A percentile compares a stretch with the other conserved stretches of the same genome.
Evolutionary conservation across 176 grass and related monocot species (phyloP).

Genomic region (Zizania latifolia): DNA sequence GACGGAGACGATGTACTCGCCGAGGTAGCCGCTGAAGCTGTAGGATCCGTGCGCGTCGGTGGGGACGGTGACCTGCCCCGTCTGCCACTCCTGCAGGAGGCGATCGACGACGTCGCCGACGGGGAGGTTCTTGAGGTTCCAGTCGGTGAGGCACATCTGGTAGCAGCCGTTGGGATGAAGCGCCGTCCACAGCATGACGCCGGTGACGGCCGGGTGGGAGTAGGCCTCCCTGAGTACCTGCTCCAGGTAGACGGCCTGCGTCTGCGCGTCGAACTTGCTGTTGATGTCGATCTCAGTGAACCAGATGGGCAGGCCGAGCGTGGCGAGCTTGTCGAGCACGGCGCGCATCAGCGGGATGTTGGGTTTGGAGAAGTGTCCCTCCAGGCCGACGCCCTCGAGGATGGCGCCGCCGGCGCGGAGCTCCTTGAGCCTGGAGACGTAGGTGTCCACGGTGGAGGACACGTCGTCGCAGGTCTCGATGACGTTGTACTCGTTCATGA

Average conservation of each 20-base stretch:
- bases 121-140: conserved; percentile 66
- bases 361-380: conserved; percentile 87
- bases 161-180: conserved; percentile 77
- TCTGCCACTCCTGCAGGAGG: conserved; percentile 73
- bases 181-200: conserved; percentile 88
- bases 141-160: conserved; percentile 95
- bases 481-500: conserved; percentile 99
- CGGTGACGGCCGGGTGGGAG: conserved; percentile 73
- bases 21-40: conserved; percentile 75
- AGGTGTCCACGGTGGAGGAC: conserved; percentile 74
- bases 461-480: conserved; percentile 89
- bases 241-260: conserved; percentile 77
- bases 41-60: conserved; percentile 79
- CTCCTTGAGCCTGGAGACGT: conserved; percentile 59
- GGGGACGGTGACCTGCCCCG: conserved; percentile 29
- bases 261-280: conserved; percentile 61
- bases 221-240: conserved; percentile 85
- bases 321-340: conserved; percentile 86
- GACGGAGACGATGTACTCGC: conserved; percentile 64
- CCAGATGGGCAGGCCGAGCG: conserved; percentile 85
- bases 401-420: conserved; percentile 58
- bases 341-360: conserved; percentile 88
- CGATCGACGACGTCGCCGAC: conserved; percentile 67
- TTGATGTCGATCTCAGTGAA: conserved; percentile 94
- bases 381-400: conserved; percentile 72